Conservation (phyloP, 305 asterid species). For the Rubia peregrina region DNA sequence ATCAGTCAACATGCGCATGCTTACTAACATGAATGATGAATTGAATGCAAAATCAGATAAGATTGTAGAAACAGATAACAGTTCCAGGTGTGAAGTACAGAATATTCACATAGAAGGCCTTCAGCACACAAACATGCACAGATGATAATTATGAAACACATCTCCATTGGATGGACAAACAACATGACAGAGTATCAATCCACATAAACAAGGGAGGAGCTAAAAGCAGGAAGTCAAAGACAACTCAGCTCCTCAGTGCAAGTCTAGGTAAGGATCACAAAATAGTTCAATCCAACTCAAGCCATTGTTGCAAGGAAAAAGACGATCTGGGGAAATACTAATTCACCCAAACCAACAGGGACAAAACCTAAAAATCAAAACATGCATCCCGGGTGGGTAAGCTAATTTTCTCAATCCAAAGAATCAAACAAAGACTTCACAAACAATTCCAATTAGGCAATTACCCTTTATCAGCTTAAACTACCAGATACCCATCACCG, state of each 20-base stretch:
- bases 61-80: neutral
- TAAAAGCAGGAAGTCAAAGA: conserved; percentile 6
- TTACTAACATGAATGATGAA: neutral
- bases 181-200: neutral
- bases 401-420: neutral
- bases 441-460: neutral
- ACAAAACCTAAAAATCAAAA: neutral
- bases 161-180: neutral
- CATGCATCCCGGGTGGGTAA: neutral
- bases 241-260: neutral
- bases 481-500: neutral
- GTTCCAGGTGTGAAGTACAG: neutral
- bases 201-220: neutral
- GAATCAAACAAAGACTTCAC: neutral
- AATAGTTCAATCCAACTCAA: neutral
- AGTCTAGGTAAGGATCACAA: neutral
- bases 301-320: neutral
- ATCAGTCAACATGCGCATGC: neutral
- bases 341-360: neutral
- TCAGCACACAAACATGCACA: neutral
- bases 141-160: neutral
- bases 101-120: neutral
- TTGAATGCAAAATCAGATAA: neutral
- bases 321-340: neutral
- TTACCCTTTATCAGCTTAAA: neutral